These are phyloP conservation scores for Urostyla sp. DNA, from an alignment of 73 alveolate species.

Conservation along the genomic window DNA sequence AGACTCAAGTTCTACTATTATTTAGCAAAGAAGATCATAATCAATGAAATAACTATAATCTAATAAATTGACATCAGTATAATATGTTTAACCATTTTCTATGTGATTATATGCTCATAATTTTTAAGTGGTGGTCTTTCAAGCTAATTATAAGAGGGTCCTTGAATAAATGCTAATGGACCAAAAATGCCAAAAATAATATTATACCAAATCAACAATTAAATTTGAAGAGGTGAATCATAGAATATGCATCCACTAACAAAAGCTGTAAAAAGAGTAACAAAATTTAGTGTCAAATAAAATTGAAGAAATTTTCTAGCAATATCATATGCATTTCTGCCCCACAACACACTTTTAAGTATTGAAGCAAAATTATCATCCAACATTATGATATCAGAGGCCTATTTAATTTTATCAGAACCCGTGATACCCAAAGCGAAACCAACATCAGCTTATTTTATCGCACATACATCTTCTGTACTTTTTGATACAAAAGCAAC, in stretches of 20 bases:
- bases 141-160: constrained; percentile 86
- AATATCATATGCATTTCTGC: constrained; percentile 91
- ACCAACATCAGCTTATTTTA: constrained; percentile 92
- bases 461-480: constrained; percentile 98
- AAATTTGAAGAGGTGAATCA: constrained; percentile 90
- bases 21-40: no score
- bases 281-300: constrained; percentile 90
- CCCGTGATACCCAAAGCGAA: constrained; percentile 96
- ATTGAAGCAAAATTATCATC: constrained; percentile 91
- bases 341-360: constrained; percentile 91
- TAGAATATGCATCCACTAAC: constrained; percentile 85
- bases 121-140: constrained; percentile 84
- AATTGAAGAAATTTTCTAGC: constrained; percentile 93
- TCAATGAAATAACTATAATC: constrained; percentile 66
- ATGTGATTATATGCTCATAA: constrained; percentile 84
- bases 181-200: constrained; percentile 93
- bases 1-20: no score
- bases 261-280: constrained; percentile 89
- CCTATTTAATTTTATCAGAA: constrained; percentile 94
- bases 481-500: no score
- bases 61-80: constrained; percentile 81
- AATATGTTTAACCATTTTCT: constrained; percentile 86
- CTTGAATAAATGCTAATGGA: constrained; percentile 92
- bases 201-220: constrained; percentile 94
- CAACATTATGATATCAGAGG: constrained; percentile 91